Evolutionary conservation across 192 early-diverging fungal genomes (phyloP), one percentile per base, ranked within the genome.

Genomic region (Rhizoclosmatium globosum): DNA sequence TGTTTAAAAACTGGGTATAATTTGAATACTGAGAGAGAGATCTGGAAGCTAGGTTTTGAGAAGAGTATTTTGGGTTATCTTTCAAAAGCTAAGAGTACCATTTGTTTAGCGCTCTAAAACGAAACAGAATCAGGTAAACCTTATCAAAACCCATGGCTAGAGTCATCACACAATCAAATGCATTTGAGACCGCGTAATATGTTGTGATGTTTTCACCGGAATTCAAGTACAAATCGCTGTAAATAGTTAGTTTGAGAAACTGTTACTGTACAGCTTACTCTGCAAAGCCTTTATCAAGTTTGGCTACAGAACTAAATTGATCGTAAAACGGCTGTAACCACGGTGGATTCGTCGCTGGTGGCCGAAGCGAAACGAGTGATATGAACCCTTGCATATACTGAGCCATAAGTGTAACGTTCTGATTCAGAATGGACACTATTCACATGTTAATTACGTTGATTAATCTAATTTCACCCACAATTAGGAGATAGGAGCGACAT

Each of bases 401-500:
- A n/a, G 11, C 53, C 53, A 56, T 56, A 15, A 15, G 9, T n/a
- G 53, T 15, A 9, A 56, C 53, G 19, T 56, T n/a, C 9, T 56
- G 9, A n/a, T 56, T 56, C 11, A 56, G 53, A 9, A n/a, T 15
- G 53, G 53, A 15, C 53, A 56, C 53, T 56, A 56, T n/a, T 56
- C 19, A n/a, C 9, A 56, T 15, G 53, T 56, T 56, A 15, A 56
- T 56, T 15, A 56, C 9, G 53, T 31, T 15, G 53, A 56, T 56
- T 56, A 56, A 56, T 56, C 53, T 15, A 56, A 56, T 56, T 56
- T 56, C 53, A 56, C 53, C 19, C 53, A 56, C 53, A 56, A 56
- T 56, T 56, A 15, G 53, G 19, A n/a, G 53, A 56, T 56, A 56
- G 19, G 53, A 56, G 53, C 53, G 53, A 56, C 53, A 56, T 56